Base-by-base conservation (phyloP, 805 yeast species). In the Candida krabiensis region DNA sequence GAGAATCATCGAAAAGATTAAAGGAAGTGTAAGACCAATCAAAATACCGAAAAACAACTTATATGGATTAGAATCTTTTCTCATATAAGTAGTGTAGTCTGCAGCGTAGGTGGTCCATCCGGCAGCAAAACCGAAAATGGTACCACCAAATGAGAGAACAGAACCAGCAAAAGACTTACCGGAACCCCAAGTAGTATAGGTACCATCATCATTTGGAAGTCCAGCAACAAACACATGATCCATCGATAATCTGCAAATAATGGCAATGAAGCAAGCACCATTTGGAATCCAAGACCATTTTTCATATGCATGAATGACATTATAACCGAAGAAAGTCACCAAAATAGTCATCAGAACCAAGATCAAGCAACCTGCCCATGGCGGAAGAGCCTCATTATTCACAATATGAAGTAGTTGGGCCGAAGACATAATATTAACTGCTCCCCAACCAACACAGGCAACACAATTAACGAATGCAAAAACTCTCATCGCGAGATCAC, bases 101-200 rank as follows among this genome's bases (percentile, higher is more conserved):
- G 95, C 79, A 19, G 96, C 93, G 53, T 82, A 87, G 14, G 96
- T 82, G 40, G 95, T 79, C 97, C 97, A 89, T 46, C 96, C 96
- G 38, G 96, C 77, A 35, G 96, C 95, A 56, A 83, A 89, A 47
- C 96, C 96, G 53, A 77, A 89, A 47, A 85, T 62, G 30, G 93
- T 66, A 61, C 89, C 82, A 58, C 96, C 96, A 50, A 83, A 87
- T 15, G 91, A 79, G 40, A 89, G 68, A 14, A 86, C 89, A 54
- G 62, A 54, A 47, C 87, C 96, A 22, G 93, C 95, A 42, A 83
- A 82, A 19, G 77, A 70, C 17, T 68, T 57, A 44, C 96, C 96
- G 28, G 73, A 55, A 9, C 63, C 67, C 66, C 64, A 60, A 16
- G 62, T 61, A 14, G 42, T 44, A 45, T 37, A 41, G 25, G 50